phyloP scores from a whole-genome alignment of 2,329 filamentous ascomycete species.

The Colletotrichum sp. region DNA sequence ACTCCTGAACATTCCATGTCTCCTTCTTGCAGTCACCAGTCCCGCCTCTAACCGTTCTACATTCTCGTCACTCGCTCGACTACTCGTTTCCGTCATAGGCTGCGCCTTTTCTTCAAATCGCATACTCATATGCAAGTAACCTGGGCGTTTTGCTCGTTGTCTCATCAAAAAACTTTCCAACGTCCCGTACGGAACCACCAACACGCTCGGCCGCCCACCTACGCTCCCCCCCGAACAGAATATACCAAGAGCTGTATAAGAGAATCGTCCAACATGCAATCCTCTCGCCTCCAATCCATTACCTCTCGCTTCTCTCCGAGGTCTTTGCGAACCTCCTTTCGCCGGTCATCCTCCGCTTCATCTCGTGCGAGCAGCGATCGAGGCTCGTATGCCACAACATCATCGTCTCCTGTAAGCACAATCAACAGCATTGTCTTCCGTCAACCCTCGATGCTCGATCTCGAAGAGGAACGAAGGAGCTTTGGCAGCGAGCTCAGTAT shows the following conservation, averaged over 20 bases:
- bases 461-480: constrained; percentile 61
- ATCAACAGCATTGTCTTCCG: constrained; percentile 65
- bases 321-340: constrained; percentile 56
- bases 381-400: constrained; percentile 47
- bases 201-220: neutral
- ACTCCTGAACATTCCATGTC: constrained; percentile 4
- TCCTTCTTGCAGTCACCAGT: constrained; percentile 29
- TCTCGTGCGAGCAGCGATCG: constrained; percentile 44
- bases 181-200: neutral
- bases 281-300: constrained; percentile 54
- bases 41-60: constrained; percentile 30
- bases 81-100: constrained; percentile 28
- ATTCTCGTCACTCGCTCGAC: constrained; percentile 29
- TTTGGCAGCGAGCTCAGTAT: constrained; percentile 60
- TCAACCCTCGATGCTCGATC: constrained; percentile 61
- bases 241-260: neutral
- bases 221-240: neutral
- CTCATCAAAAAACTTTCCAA: neutral
- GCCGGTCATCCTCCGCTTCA: constrained; percentile 53
- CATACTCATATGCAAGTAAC: neutral
- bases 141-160: neutral
- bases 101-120: constrained; percentile 31
- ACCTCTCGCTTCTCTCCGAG: constrained; percentile 55
- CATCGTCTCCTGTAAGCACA: constrained; percentile 49
- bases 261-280: constrained; percentile 45